Conservation (phyloP, 768 basidiomycete species). For the Rubroboletus pulcherrimus region DNA sequence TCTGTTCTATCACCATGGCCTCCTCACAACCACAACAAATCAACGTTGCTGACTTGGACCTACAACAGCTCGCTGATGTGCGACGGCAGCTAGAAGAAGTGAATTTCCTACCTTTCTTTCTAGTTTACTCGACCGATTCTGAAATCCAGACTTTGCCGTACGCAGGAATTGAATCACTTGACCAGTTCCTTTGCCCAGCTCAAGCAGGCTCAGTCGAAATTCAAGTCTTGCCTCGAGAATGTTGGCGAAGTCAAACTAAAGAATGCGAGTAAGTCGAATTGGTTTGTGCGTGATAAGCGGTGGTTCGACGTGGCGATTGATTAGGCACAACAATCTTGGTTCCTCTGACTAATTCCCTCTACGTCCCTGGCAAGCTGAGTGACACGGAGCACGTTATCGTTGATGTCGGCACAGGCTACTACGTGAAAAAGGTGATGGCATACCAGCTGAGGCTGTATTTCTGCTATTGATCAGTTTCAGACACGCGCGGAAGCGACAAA, state of each 20-base stretch:
- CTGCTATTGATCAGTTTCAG: constrained; percentile 39
- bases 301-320: background rate
- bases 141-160: background rate
- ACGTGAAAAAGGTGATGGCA: constrained; percentile 76
- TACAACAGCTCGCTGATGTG: constrained; percentile 84
- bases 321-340: constrained; percentile 86
- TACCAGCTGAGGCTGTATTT: constrained; percentile 8
- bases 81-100: constrained; percentile 92
- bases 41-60: constrained; percentile 77
- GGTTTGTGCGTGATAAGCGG: background rate
- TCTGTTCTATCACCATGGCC: constrained; percentile 30
- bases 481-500: constrained; percentile 74
- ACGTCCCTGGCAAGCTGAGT: constrained; percentile 86
- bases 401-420: constrained; percentile 96
- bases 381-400: constrained; percentile 87
- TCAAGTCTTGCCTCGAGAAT: constrained; percentile 81
- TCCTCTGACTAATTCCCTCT: constrained; percentile 91
- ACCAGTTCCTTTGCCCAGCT: constrained; percentile 90
- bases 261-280: constrained; percentile 49
- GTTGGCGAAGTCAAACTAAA: constrained; percentile 68
- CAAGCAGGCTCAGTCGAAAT: constrained; percentile 90
- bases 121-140: background rate
- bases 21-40: constrained; percentile 60
- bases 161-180: constrained; percentile 86
- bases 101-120: background rate